Percentiles rank a stretch among this genome's conserved stretches.
Evolutionary conservation across 805 yeast species (phyloP).

Genomic region (Cyberlindnera euphorbiae): DNA sequence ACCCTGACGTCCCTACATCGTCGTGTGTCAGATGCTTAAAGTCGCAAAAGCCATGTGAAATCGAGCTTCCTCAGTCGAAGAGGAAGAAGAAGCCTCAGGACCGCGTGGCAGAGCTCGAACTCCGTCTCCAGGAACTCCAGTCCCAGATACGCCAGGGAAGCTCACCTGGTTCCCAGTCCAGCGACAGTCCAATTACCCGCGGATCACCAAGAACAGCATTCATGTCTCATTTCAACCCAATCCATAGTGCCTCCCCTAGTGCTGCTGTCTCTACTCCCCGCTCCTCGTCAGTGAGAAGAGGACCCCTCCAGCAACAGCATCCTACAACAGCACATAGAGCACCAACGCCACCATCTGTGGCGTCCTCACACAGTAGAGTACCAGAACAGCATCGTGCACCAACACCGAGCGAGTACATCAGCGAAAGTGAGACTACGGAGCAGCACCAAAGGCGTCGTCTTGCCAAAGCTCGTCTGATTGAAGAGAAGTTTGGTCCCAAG

Average conservation of each 20-base stretch:
- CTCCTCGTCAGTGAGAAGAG: conserved; percentile 6
- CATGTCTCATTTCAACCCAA: conserved; percentile 1
- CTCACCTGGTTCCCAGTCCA: conserved; percentile 6
- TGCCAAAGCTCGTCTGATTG: conserved; percentile 31
- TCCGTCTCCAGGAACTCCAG: conserved; percentile 25
- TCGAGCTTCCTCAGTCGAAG: conserved; percentile 56
- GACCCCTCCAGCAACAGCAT: neutral
- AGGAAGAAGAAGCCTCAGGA: conserved; percentile 36
- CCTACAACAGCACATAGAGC: no score
- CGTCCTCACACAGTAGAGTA: no score
- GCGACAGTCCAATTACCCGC: conserved; percentile 5
- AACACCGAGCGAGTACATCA: conserved; percentile 7
- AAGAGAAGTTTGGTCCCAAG: conserved; percentile 38
- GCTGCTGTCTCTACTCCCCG: conserved; percentile 1
- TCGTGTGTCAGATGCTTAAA: conserved; percentile 74
- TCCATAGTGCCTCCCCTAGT: conserved; percentile 2
- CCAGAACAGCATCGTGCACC: neutral
- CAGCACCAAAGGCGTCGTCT: conserved; percentile 24
- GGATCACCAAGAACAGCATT: neutral
- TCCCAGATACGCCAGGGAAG: conserved; percentile 14
- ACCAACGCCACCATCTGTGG: no score
- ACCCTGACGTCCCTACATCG: conserved; percentile 48
- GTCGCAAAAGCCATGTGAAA: conserved; percentile 58
- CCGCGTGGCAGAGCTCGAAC: conserved; percentile 29
- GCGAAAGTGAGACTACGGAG: conserved; percentile 6